Conservation (phyloP, 768 basidiomycete species). For the Rickenella mellea region DNA sequence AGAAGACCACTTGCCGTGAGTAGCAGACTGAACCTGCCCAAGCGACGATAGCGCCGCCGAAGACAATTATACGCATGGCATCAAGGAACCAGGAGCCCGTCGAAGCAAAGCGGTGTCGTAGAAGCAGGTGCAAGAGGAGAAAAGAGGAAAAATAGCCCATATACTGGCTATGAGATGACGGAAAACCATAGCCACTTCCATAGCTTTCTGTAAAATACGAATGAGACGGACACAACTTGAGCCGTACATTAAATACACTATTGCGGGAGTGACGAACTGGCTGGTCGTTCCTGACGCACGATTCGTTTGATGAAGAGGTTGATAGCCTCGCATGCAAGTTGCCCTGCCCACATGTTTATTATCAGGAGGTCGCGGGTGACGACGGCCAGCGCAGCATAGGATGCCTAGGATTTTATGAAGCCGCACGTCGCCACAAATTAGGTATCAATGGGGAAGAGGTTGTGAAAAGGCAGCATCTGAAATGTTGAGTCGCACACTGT, state of each 20-base stretch:
- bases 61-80: constrained; percentile 29
- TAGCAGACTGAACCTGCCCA: constrained; percentile 68
- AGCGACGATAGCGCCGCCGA: constrained; percentile 39
- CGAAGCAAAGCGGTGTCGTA: constrained; percentile 53
- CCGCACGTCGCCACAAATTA: constrained; percentile 20
- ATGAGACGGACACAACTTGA: not conserved
- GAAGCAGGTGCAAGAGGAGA: constrained; percentile 61
- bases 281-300: constrained; percentile 62
- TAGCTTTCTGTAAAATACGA: constrained; percentile 31
- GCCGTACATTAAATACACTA: not conserved
- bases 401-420: constrained; percentile 36
- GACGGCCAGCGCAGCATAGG: constrained; percentile 66
- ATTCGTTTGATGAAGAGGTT: constrained; percentile 61
- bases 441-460: constrained; percentile 23
- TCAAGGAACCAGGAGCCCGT: constrained; percentile 47
- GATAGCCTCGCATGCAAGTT: constrained; percentile 58
- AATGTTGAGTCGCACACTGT: constrained; percentile 22
- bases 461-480: constrained; percentile 15
- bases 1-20: constrained; percentile 46
- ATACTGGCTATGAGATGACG: constrained; percentile 83
- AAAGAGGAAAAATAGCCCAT: constrained; percentile 85
- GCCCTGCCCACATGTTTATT: constrained; percentile 78
- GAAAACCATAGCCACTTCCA: constrained; percentile 76
- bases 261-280: constrained; percentile 30
- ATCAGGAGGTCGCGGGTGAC: constrained; percentile 74